Base-by-base conservation (phyloP, 2,329 filamentous ascomycete species). In the Fusarium sacchari region DNA sequence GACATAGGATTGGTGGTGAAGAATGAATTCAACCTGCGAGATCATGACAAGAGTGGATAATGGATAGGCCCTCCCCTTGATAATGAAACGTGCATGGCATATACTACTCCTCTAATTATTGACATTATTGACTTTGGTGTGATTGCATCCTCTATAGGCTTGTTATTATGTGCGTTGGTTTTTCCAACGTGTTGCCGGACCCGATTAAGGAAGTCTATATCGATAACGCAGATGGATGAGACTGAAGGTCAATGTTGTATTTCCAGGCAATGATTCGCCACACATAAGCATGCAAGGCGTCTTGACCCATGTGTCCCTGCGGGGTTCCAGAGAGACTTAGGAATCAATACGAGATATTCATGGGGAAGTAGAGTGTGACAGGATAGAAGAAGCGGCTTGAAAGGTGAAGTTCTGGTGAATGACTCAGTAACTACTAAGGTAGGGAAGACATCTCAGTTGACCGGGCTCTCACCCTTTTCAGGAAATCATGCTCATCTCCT, bases 81-180 rank as follows among this genome's bases (percentile, higher is more conserved):
- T 73, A 74, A 63, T 60, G 57, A 74, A 76, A 64, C 47, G 32
- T 61, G 39, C 57, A 77, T 59, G 65, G 60, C n/a, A 56, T 34
- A 63, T 47, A 40, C 37, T 42, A 17, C 15, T 32, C 34, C 46
- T 43, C 37, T 28, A 36, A n/a, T 18, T 28, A 13, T 30, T 42
- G 34, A 15, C 15, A n/a, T 18, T 28, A 13, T 30, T 42, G 34
- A 15, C 15, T 44, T 24, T 32, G n/a, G 8, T 46, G 11, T 15
- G 22, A 43, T 20, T 34, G 18, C 6, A 18, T 34, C 47, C 30
- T 34, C 24, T 43, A 50, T 18, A 34, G 4, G 28, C 15, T 30
- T 47, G 15, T 7, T 36, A 11, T 40, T 44, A 28, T 52, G 32
- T n/a, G 36, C 50, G 42, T 30, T 32, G 30, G 10, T 32, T 39